phyloP scores from a whole-genome alignment of 2,329 filamentous ascomycete genomes.

The Scopulariopsis brevicaulis region DNA sequence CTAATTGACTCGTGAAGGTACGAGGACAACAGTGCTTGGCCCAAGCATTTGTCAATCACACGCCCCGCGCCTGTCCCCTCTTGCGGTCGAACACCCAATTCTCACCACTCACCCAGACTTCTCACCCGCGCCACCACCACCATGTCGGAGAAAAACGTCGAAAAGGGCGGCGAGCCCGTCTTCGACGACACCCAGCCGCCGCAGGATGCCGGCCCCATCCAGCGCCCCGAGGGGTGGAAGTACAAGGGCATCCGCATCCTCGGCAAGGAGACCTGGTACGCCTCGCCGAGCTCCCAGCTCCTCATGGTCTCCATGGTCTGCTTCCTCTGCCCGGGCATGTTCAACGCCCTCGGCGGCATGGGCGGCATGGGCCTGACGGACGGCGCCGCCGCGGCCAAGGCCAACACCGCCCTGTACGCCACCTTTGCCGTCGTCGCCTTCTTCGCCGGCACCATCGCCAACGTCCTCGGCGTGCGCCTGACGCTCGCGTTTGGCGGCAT shows the following conservation, averaged over 20 bases:
- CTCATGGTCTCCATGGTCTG: conserved; percentile 47
- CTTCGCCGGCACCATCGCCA: conserved; percentile 67
- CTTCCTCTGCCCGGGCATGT: conserved; percentile 62
- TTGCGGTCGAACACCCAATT: too few species aligned
- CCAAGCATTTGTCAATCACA: too few species aligned
- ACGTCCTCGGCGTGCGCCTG: conserved; percentile 58
- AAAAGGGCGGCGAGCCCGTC: conserved; percentile 5
- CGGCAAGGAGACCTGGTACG: conserved; percentile 51
- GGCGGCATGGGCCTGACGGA: conserved; percentile 53
- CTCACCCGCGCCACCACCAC: background rate
- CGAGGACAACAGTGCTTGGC: background rate
- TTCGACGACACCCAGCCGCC: conserved; percentile 1
- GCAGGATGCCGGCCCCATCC: conserved; percentile 6
- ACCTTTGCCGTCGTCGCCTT: conserved; percentile 59
- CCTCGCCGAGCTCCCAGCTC: conserved; percentile 62
- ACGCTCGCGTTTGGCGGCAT: conserved; percentile 63
- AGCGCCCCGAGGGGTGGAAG: conserved; percentile 48
- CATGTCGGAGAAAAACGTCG: conserved; percentile 2
- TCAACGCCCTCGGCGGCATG: conserved; percentile 54
- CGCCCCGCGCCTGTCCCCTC: too few species aligned
- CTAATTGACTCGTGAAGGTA: background rate
- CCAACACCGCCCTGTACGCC: conserved; percentile 61
- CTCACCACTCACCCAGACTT: background rate
- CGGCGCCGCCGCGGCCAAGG: conserved; percentile 45
- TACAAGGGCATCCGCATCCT: conserved; percentile 51